Base-by-base conservation (phyloP, 345 rosid species). In the Rhizophora mangle region DNA sequence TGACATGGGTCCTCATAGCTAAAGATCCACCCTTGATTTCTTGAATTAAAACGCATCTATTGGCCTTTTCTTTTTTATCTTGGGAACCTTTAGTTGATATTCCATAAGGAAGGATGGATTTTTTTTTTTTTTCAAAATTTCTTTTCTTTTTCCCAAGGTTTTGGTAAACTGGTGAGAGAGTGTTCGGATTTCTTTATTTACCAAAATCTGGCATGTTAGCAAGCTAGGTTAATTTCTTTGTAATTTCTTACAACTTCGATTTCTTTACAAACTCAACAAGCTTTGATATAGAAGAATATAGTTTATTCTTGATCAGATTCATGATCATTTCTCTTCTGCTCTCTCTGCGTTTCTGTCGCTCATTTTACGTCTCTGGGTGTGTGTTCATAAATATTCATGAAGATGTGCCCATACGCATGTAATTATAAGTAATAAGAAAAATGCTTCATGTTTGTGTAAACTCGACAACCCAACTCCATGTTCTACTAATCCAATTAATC, bases 1-100 rank as follows among this genome's bases (percentile, higher is more conserved):
- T 55, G 47, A 21, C 18, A 24, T 39, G 16, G 24, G 4, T 67
- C 52, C 32, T 59, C 16, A 3, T 1, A 5, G n/a, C 61, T 24
- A 34, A 37, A 37, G 68, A 70, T 62, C 74, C 47, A 7, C 26
- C 39, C 62, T 37, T 54, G 68, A 63, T 70, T 36, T 36, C n/a
- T 62, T 39, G 22, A 56, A 55, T 56, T 8, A 11, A 7, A 22
- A 53, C n/a, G 9, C 30, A 30, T 16, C 30, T 10, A 32, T 57
- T 54, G 13, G 2, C 9, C 1, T 6, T 64, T 3, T 67, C 36
- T 4, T 52, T 52, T 54, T 15, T 13, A 24, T 22, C 9, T 5
- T 8, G 15, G 3, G 8, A 8, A 55, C 4, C 49, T 8, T 63
- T 46, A 6, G 46, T 31, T 15, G 34, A 7, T 29, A 1, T 6